Percentiles rank a stretch among this genome's conserved stretches.
These are phyloP conservation scores for Skeletonema costatum DNA, from an alignment of 108 stramenopile species.

Conservation along the genomic window DNA sequence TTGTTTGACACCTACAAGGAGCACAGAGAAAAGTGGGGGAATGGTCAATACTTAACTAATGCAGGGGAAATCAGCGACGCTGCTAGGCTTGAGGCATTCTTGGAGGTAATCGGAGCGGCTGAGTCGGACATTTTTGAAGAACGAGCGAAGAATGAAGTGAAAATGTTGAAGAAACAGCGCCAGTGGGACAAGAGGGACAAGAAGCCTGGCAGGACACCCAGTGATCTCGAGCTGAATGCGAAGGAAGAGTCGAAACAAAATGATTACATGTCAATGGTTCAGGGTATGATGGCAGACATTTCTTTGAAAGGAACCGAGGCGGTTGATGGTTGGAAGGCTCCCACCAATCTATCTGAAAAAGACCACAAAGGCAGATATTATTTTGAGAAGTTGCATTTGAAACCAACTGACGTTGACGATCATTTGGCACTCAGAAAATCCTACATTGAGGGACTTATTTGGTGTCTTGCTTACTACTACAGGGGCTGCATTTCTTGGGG, in stretches of 20 bases:
- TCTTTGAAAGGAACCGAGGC: slow-evolving; percentile 39
- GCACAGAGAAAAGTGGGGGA: slow-evolving; percentile 76
- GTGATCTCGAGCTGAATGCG: slow-evolving; percentile 79
- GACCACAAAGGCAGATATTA: slow-evolving; percentile 97
- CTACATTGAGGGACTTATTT: slow-evolving; percentile 97
- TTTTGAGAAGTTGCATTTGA: slow-evolving; percentile 90
- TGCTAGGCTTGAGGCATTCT: slow-evolving; percentile 74
- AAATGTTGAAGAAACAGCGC: slow-evolving; percentile 76
- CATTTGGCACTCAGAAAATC: slow-evolving; percentile 75
- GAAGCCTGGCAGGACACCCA: slow-evolving; percentile 58
- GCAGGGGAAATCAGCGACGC: slow-evolving; percentile 83
- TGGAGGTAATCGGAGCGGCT: slow-evolving; percentile 83
- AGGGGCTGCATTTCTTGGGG: slow-evolving; percentile 97
- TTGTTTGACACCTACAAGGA: slow-evolving; percentile 94
- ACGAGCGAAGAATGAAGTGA: slow-evolving; percentile 78
- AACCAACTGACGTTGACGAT: slow-evolving; percentile 70
- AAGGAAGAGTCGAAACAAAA: slow-evolving; percentile 79
- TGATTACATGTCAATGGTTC: slow-evolving; percentile 72
- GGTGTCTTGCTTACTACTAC: slow-evolving; percentile 99
- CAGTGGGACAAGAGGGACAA: slow-evolving; percentile 88
- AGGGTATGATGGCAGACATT: slow-evolving; percentile 58
- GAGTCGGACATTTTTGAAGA: slow-evolving; percentile 88
- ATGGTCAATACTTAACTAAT: slow-evolving; percentile 91
- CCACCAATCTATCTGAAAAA: slow-evolving; percentile 52
- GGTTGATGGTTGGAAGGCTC: slow-evolving; percentile 77